phyloP scores from a whole-genome alignment of 2,329 filamentous ascomycete genomes.

The Neurospora sp. region DNA sequence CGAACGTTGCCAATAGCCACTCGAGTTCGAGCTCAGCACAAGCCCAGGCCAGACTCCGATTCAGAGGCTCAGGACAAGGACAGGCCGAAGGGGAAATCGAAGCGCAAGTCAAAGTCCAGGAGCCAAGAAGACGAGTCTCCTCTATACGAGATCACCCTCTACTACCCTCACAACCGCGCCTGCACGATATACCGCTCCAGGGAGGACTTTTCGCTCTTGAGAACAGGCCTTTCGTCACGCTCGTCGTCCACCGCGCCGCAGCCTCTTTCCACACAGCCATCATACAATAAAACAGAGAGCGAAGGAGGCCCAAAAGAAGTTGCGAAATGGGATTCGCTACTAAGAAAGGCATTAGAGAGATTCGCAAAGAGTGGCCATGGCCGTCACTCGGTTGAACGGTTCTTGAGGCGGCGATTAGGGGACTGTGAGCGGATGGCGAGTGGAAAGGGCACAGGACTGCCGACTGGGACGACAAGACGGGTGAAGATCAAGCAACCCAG shows the following conservation, averaged over 20 bases:
- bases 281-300: neutral
- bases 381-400: neutral
- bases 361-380: neutral
- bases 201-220: constrained; percentile 20
- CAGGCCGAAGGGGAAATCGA: neutral
- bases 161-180: constrained; percentile 23
- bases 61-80: neutral
- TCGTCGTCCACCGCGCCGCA: neutral
- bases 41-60: neutral
- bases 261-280: neutral
- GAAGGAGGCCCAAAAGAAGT: neutral
- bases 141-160: constrained; percentile 20
- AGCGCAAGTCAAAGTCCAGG: neutral
- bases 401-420: neutral
- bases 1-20: constrained; percentile 16
- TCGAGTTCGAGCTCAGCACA: constrained; percentile 11
- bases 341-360: neutral
- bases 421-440: neutral
- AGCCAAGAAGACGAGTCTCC: constrained; percentile 4
- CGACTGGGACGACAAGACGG: neutral
- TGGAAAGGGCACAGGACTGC: neutral
- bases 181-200: constrained; percentile 22
- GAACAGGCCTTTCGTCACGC: constrained; percentile 2
- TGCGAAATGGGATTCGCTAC: neutral
- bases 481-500: neutral